phyloP scores from a whole-genome alignment of 176 grass and related monocot genomes.

The Typha latifolia region DNA sequence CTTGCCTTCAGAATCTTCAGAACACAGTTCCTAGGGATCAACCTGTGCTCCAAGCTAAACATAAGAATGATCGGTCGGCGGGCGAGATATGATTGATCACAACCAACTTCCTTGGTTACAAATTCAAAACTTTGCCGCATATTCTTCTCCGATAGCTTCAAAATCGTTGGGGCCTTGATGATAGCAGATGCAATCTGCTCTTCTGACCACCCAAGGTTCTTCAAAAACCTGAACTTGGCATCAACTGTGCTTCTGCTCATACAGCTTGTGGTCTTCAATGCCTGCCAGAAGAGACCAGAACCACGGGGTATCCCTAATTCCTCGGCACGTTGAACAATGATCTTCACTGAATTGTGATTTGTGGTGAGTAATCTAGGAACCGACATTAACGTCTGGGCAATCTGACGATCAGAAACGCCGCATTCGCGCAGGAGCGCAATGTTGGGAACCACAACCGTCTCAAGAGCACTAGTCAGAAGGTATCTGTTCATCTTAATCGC shows the following conservation, averaged over 20 bases:
- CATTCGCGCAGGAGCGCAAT: slow-evolving; percentile 24
- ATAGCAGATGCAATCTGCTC: slow-evolving; percentile 47
- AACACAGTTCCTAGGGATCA: slow-evolving; percentile 51
- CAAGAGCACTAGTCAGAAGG: slow-evolving; percentile 46
- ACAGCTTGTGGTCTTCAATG: slow-evolving; percentile 36
- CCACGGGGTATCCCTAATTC: slow-evolving; percentile 37
- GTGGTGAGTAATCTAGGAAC: slow-evolving; percentile 42
- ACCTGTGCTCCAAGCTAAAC: slow-evolving; percentile 58
- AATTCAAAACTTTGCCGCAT: slow-evolving; percentile 37
- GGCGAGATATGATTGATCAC: slow-evolving; percentile 33
- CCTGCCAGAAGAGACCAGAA: slow-evolving; percentile 52
- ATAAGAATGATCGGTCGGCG: slow-evolving; percentile 41
- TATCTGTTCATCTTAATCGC: slow-evolving; percentile 52
- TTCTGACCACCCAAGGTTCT: slow-evolving; percentile 49
- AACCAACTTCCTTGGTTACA: slow-evolving; percentile 47
- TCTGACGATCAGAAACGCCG: slow-evolving; percentile 34
- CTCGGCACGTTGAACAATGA: slow-evolving; percentile 31
- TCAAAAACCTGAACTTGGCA: slow-evolving; percentile 39
- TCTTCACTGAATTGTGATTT: slow-evolving; percentile 38
- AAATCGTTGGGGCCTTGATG: slow-evolving; percentile 47
- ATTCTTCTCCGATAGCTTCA: slow-evolving; percentile 38
- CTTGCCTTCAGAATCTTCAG: slow-evolving; percentile 46
- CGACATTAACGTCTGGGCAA: slow-evolving; percentile 39
- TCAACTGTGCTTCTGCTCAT: slow-evolving; percentile 48
- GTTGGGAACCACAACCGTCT: slow-evolving; percentile 51